Base-by-base conservation (phyloP, 805 yeast genomes). In the Wickerhamiella dianesei region DNA sequence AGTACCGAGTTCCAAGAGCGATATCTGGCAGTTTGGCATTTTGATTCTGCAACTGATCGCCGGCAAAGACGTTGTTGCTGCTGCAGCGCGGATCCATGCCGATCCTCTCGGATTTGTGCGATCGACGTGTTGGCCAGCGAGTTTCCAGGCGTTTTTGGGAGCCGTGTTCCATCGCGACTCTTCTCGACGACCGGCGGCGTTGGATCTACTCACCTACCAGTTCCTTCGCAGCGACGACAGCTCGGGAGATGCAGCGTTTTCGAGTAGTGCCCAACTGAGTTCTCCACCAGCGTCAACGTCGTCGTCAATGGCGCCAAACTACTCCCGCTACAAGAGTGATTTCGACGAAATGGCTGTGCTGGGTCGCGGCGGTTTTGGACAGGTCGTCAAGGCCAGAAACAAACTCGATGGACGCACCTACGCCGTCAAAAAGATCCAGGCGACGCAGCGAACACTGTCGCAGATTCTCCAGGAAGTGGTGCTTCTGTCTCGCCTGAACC, bases 361-460 rank as follows among this genome's bases (percentile, higher is more conserved):
- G 6, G 99, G 99, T 2, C 77, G 79, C 55, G 99, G 99, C 37
- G 99, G 94, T 0, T 92, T 82, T 65, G 99, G 99, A 4, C 96
- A 92, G 62, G 99, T 92, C 6, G 96, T 92, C n/a, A 88, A 89
- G 58, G 97, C 92, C 0, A 71, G 98, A 50, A 89, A 88, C 61
- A 75, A 88, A 49, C 73, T 92, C 53, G 99, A 92, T 60, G 97
- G 98, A 18, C 73, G 96, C 14, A 84, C 83, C 55, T 92, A 92
- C 62, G 99, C 99, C 0, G 78, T 92, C 49, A 92, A 92, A 62
- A 89, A 88, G 56, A 82, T 92, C 44, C 77, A 81, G 48, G 96
- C 92, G 56, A 56, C 61, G 8, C 46, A 57, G 0, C 18, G 45
- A 1, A 57, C 60, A 0, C 68, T 92, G 40, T 79, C 94, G 20